Evolutionary conservation across 108 stramenopile species (phyloP).

Genomic region (Skeletonema grethae): DNA sequence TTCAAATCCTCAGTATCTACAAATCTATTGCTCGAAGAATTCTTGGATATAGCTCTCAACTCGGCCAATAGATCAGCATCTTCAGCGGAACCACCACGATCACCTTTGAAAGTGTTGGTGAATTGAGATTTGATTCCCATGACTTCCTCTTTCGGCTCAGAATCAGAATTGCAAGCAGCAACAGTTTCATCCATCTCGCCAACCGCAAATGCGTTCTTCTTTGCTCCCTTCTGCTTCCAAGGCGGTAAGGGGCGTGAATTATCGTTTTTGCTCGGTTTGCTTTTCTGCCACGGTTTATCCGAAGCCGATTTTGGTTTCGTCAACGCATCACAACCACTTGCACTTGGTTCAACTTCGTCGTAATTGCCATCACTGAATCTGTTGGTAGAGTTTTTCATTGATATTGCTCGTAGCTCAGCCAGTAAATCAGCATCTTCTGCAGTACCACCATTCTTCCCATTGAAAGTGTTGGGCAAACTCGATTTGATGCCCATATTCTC

Average conservation of each 20-base stretch:
- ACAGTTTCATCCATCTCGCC: background rate
- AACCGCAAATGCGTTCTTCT: conserved; percentile 4
- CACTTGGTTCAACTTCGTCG: background rate
- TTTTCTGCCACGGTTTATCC: background rate
- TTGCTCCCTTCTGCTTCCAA: conserved; percentile 16
- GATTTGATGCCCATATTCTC: conserved; percentile 38
- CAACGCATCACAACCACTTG: background rate
- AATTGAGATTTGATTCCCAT: conserved; percentile 48
- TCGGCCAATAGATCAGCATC: conserved; percentile 77
- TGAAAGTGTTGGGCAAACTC: conserved; percentile 54
- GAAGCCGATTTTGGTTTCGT: background rate
- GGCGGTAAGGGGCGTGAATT: conserved; percentile 6
- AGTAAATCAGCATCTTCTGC: conserved; percentile 67
- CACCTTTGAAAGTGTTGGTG: conserved; percentile 69
- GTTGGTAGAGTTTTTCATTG: conserved; percentile 36
- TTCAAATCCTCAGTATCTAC: conserved; percentile 43
- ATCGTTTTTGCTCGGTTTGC: conserved; percentile 6
- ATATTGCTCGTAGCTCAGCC: conserved; percentile 60
- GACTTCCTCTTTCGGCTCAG: conserved; percentile 1
- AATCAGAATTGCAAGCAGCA: background rate
- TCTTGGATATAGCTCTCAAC: conserved; percentile 65
- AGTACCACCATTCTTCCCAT: conserved; percentile 71
- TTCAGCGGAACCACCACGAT: conserved; percentile 80
- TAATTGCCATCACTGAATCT: conserved; percentile 37
- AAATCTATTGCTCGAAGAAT: conserved; percentile 50